Percentiles rank a stretch among this genome's conserved stretches.
Conservation (phyloP, 139 green algal genomes). For the Chlamydomonas sphaeroides region DNA sequence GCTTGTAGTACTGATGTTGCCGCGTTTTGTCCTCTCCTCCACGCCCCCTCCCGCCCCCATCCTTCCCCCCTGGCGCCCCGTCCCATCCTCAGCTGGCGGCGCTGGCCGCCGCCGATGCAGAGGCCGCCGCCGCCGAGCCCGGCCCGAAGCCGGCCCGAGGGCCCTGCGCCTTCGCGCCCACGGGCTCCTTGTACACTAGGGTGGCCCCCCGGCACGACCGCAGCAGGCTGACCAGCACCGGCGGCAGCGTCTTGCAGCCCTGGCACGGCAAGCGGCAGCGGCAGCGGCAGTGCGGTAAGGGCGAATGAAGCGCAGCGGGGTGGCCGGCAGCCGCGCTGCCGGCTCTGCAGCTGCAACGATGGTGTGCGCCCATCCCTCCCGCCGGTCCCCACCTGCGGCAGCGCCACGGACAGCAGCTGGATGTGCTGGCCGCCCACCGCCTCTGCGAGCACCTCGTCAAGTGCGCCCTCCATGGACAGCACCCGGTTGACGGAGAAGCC, state of each 20-base stretch:
- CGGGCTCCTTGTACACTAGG: conserved; percentile 38
- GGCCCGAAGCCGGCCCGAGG: not conserved
- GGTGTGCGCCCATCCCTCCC: not conserved
- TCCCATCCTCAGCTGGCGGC: no score
- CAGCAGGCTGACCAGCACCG: conserved; percentile 18
- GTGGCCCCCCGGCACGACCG: conserved; percentile 30
- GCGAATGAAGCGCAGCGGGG: no score
- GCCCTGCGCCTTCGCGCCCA: not conserved
- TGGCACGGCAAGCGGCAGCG: not conserved
- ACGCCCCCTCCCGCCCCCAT: no score
- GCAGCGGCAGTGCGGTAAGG: no score
- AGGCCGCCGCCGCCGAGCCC: not conserved
- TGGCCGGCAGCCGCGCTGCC: not conserved
- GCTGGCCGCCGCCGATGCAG: not conserved
- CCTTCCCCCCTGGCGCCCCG: no score
- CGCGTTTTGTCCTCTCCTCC: no score
- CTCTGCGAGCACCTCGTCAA: conserved; percentile 25
- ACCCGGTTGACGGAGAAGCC: conserved; percentile 26
- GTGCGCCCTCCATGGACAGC: conserved; percentile 16
- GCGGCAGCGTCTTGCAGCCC: conserved; percentile 35
- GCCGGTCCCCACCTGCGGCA: conserved; percentile 9
- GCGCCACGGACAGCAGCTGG: conserved; percentile 24
- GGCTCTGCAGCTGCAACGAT: not conserved
- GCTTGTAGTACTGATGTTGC: no score
- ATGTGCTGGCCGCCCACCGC: conserved; percentile 15